These are phyloP conservation scores for Venturia effusa DNA, from an alignment of 2,329 filamentous ascomycete species.

Conservation along the genomic window DNA sequence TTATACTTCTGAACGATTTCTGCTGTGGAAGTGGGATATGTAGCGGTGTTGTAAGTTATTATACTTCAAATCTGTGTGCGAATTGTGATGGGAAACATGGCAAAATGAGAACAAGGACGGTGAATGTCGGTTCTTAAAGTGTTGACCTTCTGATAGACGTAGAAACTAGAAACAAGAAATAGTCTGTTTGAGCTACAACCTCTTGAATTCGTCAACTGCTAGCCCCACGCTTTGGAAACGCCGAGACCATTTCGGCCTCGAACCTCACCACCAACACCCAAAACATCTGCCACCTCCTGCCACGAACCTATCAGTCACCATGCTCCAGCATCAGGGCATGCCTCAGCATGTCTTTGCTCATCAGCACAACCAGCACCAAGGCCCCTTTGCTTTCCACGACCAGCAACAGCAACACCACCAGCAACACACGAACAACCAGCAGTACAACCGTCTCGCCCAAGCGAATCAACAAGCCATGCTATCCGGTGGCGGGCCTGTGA, in stretches of 20 bases:
- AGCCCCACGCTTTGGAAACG: neutral
- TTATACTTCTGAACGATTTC: too few species aligned
- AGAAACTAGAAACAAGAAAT: too few species aligned
- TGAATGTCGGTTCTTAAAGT: neutral
- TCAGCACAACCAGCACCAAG: conserved; percentile 4
- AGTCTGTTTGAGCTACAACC: too few species aligned
- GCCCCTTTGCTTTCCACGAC: conserved; percentile 30
- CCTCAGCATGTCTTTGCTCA: conserved; percentile 2
- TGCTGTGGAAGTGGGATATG: neutral
- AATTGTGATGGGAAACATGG: neutral
- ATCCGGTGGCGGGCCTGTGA: neutral
- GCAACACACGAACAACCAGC: conserved; percentile 19
- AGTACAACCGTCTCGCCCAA: conserved; percentile 5
- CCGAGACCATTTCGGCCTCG: neutral
- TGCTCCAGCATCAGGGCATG: conserved; percentile 3
- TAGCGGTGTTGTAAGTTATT: neutral
- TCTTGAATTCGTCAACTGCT: too few species aligned
- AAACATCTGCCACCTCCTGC: neutral
- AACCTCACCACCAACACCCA: neutral
- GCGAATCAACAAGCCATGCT: neutral
- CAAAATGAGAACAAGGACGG: neutral
- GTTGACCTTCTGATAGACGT: too few species aligned
- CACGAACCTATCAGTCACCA: neutral
- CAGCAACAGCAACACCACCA: conserved; percentile 30
- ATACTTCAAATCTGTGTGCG: neutral